Percentiles rank a stretch among this genome's conserved stretches.
These are phyloP conservation scores for Penicillium crystallinum DNA, from an alignment of 495 filamentous ascomycete genomes.

Conservation along the genomic window DNA sequence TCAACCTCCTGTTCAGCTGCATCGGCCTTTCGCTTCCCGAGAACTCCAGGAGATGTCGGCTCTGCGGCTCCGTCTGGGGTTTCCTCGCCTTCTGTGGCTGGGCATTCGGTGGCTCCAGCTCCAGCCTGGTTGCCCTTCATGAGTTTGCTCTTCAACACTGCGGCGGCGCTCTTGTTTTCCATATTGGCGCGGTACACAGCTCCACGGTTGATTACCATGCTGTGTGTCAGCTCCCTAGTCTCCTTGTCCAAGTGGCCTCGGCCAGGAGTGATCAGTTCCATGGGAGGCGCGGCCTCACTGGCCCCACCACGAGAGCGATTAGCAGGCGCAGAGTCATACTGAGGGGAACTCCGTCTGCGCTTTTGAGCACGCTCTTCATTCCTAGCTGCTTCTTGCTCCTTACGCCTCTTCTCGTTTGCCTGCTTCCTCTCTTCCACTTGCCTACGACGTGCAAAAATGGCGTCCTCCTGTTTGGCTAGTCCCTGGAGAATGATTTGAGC, in stretches of 20 bases:
- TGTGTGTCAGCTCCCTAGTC: slow-evolving; percentile 66
- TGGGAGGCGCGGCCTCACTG: slow-evolving; percentile 34
- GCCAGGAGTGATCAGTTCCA: slow-evolving; percentile 57
- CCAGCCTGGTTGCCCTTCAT: slow-evolving; percentile 40
- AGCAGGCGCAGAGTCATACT: slow-evolving; percentile 29
- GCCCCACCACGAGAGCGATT: slow-evolving; percentile 32
- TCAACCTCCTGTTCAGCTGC: slow-evolving; percentile 57
- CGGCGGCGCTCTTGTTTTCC: slow-evolving; percentile 92
- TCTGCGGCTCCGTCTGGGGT: slow-evolving; percentile 18
- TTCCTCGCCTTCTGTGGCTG: slow-evolving; percentile 13
- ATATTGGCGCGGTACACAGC: slow-evolving; percentile 70
- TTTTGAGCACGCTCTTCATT: slow-evolving; percentile 45
- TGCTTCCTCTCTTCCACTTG: slow-evolving; percentile 77
- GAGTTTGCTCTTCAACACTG: slow-evolving; percentile 77
- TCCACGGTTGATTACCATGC: slow-evolving; percentile 78
- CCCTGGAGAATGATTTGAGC: slow-evolving; percentile 86
- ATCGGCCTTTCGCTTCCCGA: slow-evolving; percentile 60
- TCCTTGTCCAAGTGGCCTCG: slow-evolving; percentile 56
- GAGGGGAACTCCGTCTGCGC: slow-evolving; percentile 42
- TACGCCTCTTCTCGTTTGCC: slow-evolving; percentile 71
- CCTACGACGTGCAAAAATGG: slow-evolving; percentile 81
- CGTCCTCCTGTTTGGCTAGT: slow-evolving; percentile 90
- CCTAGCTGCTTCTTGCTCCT: slow-evolving; percentile 56
- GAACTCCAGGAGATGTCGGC: slow-evolving; percentile 39
- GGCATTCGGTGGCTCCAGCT: slow-evolving; percentile 14